Base-by-base conservation (phyloP, 805 yeast species). In the Ogataea wickerhamii region DNA sequence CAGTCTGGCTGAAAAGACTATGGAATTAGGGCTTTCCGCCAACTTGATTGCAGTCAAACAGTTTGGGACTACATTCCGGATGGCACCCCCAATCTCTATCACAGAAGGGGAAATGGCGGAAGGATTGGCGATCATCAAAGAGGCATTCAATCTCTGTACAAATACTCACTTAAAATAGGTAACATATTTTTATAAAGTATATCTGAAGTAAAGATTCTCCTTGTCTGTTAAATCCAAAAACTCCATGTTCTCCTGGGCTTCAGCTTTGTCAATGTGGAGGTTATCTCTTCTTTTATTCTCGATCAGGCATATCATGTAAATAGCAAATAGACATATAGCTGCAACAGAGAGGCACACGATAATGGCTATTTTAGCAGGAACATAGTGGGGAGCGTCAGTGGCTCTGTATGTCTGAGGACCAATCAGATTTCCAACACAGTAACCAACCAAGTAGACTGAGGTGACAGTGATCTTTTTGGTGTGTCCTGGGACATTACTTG, bases 331-430 rank as follows among this genome's bases (percentile, higher is more conserved):
- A 52, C 41, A 34, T 40, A 42, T 37, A 38, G 42, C 6, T 40
- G 42, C 65, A 62, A 72, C 4, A 65, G 18, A 7, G 14, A 16
- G 8, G 16, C 71, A 24, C 26, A 41, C 37, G 21, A 41, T 55
- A 49, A 76, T 67, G 2, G 76, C 67, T 16, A 69, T 63, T 46
- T 76, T 76, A 4, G 79, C 82, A 13, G 73, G 71, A 12, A 51
- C 59, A 51, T 80, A 82, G 18, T 55, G 51, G 6, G 86, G 87
- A n/a, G 74, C 78, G 34, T 79, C 74, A 4, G 62, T 7, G 0
- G 71, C 60, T 37, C 66, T 67, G 60, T 81, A 82, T n/a, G 85
- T 71, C 56, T 80, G 86, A 5, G 89, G 87, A 2, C 88, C 88
- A 36, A 79, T 69, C 28, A 82, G 58, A 54, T 80, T 76, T 10